Base-by-base conservation (phyloP, 1,284 basidiomycete species). In the Heterobasidion occidentale region DNA sequence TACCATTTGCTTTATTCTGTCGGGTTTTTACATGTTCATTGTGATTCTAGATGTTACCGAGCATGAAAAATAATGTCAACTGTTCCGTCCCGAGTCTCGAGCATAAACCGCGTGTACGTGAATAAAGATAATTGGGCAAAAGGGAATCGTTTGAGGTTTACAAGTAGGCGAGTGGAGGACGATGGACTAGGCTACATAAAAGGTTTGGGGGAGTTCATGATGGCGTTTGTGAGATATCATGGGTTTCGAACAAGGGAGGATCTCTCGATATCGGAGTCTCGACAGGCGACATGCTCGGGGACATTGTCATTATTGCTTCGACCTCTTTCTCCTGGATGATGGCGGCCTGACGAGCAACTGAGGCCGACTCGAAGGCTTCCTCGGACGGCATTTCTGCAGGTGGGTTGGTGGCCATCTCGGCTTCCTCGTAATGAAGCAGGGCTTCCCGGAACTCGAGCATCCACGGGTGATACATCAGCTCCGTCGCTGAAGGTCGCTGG, bases 391-490 rank as follows among this genome's bases (percentile, higher is more conserved):
- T 71, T 52, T 78, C 73, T 7, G 66, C 63, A 3, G 77, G 77
- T 19, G 80, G 77, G 59, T 74, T 79, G 15, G 74, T 76, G 7
- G 75, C 74, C 59, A 81, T 72, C 63, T 87, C 84, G 1, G 77
- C 77, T 59, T 86, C 84, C 61, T 88, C 84, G 63, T 84, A 89
- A 56, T 74, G 80, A 55, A 79, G 69, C 51, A 91, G 73, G 15
- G 81, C 79, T 64, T 86, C 86, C 56, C 84, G 80, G 70, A 92
- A 86, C 54, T 88, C 83, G 46, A 88, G 73, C 75, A 99, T 92
- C 97, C 97, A 99, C 15, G 86, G 81, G 70, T 99, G 93, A 51
- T 88, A 79, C 71, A 95, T 81, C 27, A 99, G 78, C 68, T 98
- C 93, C 9, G 77, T 71, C 0, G 97, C 94, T 6, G 88, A 85